Evolutionary conservation across 345 rosid genomes (phyloP), one percentile per base, ranked within the genome.

Genomic region (Eucalyptus guilfoylei): DNA sequence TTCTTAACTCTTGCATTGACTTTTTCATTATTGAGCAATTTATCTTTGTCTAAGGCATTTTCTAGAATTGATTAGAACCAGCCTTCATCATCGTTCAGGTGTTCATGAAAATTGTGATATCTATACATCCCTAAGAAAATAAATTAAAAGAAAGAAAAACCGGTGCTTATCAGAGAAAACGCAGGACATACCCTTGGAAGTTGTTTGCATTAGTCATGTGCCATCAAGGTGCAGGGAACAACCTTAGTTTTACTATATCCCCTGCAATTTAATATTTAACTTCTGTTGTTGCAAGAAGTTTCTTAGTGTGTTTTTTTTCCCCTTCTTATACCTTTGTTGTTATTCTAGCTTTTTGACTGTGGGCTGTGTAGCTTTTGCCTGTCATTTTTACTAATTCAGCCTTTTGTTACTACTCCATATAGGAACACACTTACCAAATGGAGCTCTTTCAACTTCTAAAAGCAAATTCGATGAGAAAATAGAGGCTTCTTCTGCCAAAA

Each of bases 391-490:
- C 58, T 88, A 42, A 62, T 62, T 60, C 52, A 42, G 49, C 86
- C 49, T 40, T 76, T 40, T 72, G 52, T 52, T 48, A 54, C 90
- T 92, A 89, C 37, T 50, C 64, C 45, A 88, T 89, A 23, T 94
- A 98, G 98, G 89, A 89, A 86, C 87, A 16, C 85, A 80, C 69
- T 88, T 95, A 80, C 90, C 93, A 62, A 95, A 96, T 92, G 97
- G 98, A 91, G 90, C 87, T n/a, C 87, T 94, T 80, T 90, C 93
- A 81, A 86, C 88, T 91, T 88, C 89, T 88, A 95, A 88, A 89
- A 92, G 99, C 98, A 98, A 95, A 95, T 98, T 98, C 42, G 99
- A 97, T 87, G 92, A 92, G 87, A 98, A 98, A 92, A 96, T 98
- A 67, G 99, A 98, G 90, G 83, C 98, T 54, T 94, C 98, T 42